Evolutionary conservation across 345 rosid genomes (phyloP).

Genomic region (Populus davidiana): DNA sequence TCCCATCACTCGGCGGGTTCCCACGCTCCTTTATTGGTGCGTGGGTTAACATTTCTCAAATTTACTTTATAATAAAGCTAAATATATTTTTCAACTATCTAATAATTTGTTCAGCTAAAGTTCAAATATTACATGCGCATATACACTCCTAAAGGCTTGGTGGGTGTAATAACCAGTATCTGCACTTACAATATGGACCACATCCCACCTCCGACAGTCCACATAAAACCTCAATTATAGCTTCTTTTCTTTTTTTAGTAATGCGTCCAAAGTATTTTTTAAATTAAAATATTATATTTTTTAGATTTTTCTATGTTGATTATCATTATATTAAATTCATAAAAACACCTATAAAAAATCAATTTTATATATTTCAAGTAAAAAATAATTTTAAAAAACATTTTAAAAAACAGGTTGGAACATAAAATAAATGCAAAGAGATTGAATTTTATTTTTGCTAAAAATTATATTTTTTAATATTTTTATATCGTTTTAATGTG

Average conservation of each 20-base stretch:
- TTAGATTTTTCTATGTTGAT: too few species aligned
- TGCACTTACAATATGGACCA: conserved; percentile 5
- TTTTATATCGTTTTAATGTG: too few species aligned
- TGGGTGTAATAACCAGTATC: not conserved
- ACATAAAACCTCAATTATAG: not conserved
- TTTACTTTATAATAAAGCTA: conserved; percentile 1
- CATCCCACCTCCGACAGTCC: conserved; percentile 1
- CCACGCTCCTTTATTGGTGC: not conserved
- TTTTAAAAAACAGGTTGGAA: too few species aligned
- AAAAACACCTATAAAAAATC: too few species aligned
- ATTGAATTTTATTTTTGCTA: too few species aligned
- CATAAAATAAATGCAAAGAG: too few species aligned
- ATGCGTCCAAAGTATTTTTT: too few species aligned
- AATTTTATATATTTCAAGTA: too few species aligned
- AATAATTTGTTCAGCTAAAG: conserved; percentile 11
- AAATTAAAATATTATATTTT: too few species aligned
- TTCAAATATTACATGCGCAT: not conserved
- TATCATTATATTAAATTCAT: too few species aligned
- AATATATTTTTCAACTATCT: not conserved
- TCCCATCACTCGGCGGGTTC: not conserved
- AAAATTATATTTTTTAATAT: too few species aligned
- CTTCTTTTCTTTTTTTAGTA: not conserved
- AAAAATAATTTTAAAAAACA: too few species aligned
- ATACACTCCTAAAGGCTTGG: not conserved
- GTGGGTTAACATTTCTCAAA: not conserved